Conservation (phyloP, 1,139 yeast species). For the Meyerozyma carpophila region DNA sequence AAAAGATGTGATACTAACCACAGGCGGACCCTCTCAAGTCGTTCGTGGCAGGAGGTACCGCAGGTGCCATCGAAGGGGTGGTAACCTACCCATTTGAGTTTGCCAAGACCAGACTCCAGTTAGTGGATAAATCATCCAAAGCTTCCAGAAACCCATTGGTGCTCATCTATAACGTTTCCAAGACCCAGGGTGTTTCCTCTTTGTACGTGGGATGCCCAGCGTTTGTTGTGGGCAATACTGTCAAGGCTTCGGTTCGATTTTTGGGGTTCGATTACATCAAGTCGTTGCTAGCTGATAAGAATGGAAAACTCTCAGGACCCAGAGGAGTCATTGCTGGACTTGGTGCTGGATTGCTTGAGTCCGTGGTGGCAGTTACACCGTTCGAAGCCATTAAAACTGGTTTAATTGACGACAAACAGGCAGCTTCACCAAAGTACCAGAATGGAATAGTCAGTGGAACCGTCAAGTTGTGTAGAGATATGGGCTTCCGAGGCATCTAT, state of each 20-base stretch:
- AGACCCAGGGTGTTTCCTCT: slow-evolving; percentile 72
- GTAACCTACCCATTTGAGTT: slow-evolving; percentile 94
- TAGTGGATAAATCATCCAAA: slow-evolving; percentile 63
- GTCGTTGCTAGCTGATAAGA: slow-evolving; percentile 66
- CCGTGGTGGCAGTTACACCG: slow-evolving; percentile 92
- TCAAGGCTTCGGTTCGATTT: slow-evolving; percentile 90
- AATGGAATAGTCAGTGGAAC: slow-evolving; percentile 61
- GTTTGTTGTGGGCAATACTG: slow-evolving; percentile 91
- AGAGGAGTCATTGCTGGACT: slow-evolving; percentile 92
- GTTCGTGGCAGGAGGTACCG: slow-evolving; percentile 88
- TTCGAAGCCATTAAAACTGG: slow-evolving; percentile 96
- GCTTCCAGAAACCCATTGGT: slow-evolving; percentile 79
- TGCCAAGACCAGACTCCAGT: slow-evolving; percentile 89
- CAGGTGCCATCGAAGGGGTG: slow-evolving; percentile 90
- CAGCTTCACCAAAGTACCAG: slow-evolving; percentile 71
- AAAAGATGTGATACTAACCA: slow-evolving; percentile 4
- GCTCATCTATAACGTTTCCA: slow-evolving; percentile 67
- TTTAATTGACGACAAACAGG: slow-evolving; percentile 84
- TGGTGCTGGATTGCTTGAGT: slow-evolving; percentile 92
- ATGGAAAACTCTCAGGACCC: slow-evolving; percentile 84
- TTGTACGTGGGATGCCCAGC: slow-evolving; percentile 98
- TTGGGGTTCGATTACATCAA: slow-evolving; percentile 89
- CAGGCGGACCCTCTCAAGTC: slow-evolving; percentile 62
- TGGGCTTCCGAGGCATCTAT: slow-evolving; percentile 80
- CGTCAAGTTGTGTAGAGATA: slow-evolving; percentile 58